Evolutionary conservation across 1,284 basidiomycete genomes (phyloP).

Genomic region (Pseudozyma thailandica): DNA sequence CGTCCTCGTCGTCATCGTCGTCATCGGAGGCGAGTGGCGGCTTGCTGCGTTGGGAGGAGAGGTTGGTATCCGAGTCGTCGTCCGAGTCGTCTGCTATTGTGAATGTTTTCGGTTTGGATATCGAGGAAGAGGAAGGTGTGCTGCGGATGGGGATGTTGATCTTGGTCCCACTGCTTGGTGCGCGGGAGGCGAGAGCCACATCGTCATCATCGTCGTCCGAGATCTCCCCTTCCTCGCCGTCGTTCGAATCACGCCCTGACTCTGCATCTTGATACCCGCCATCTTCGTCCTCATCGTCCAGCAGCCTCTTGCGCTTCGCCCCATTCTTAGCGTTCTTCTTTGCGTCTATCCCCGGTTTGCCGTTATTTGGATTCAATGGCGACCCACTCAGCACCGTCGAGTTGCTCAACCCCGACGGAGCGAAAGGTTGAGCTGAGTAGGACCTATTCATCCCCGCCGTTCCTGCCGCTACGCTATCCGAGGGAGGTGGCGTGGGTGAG

Average conservation of each 20-base stretch:
- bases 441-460: conserved; percentile 22
- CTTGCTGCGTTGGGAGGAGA: conserved; percentile 8
- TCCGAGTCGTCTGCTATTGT: conserved; percentile 26
- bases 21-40: conserved; percentile 11
- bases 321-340: not conserved
- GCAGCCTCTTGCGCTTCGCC: conserved; percentile 23
- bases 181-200: conserved; percentile 16
- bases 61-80: conserved; percentile 13
- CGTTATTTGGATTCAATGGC: conserved; percentile 47
- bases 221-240: conserved; percentile 49
- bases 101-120: conserved; percentile 16
- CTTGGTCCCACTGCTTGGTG: conserved; percentile 9
- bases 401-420: conserved; percentile 34
- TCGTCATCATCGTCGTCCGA: conserved; percentile 42
- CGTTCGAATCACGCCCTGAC: conserved; percentile 6
- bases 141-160: conserved; percentile 13
- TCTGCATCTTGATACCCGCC: conserved; percentile 9
- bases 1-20: conserved; percentile 31
- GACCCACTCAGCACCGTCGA: conserved; percentile 43
- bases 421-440: conserved; percentile 44
- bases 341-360: not conserved
- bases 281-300: conserved; percentile 40
- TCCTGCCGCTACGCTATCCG: conserved; percentile 1
- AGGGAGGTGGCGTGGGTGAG: conserved; percentile 41
- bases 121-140: conserved; percentile 6